phyloP scores from a whole-genome alignment of 2,329 filamentous ascomycete genomes.

The Paraphaeosphaeria minitans region DNA sequence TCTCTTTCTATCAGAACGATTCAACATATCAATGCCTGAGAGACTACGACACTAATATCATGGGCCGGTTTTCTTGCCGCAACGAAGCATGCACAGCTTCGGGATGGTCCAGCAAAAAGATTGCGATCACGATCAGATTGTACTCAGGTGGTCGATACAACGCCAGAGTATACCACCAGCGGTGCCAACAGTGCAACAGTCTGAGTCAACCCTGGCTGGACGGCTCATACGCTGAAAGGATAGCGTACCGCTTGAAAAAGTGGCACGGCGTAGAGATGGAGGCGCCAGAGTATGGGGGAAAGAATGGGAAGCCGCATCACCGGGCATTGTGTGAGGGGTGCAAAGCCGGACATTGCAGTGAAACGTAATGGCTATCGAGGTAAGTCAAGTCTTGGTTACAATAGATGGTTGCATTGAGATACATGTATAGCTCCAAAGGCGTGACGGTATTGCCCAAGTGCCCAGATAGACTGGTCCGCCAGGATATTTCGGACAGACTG shows the following conservation, averaged over 20 bases:
- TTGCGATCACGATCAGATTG: slow-evolving; percentile 35
- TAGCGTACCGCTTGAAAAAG: slow-evolving; percentile 51
- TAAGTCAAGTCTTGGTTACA: no score
- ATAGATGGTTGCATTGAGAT: no score
- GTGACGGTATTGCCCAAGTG: no score
- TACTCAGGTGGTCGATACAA: slow-evolving; percentile 50
- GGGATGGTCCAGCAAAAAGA: neutral
- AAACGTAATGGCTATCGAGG: neutral
- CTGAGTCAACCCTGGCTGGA: slow-evolving; percentile 44
- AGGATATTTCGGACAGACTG: no score
- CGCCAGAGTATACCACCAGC: slow-evolving; percentile 53
- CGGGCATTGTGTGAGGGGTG: slow-evolving; percentile 19
- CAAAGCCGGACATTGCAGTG: slow-evolving; percentile 4
- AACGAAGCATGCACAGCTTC: slow-evolving; percentile 41
- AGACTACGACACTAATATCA: slow-evolving; percentile 50
- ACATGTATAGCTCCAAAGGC: no score
- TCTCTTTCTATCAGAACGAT: slow-evolving; percentile 33
- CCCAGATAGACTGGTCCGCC: no score
- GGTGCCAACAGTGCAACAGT: slow-evolving; percentile 45
- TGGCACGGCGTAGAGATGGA: slow-evolving; percentile 45
- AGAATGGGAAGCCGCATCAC: slow-evolving; percentile 25
- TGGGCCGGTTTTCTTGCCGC: slow-evolving; percentile 49
- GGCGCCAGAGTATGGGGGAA: slow-evolving; percentile 11
- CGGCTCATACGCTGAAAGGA: slow-evolving; percentile 50
- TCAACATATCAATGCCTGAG: slow-evolving; percentile 32